Evolutionary conservation across 345 rosid genomes (phyloP).

Genomic region (Erodium maritimum): DNA sequence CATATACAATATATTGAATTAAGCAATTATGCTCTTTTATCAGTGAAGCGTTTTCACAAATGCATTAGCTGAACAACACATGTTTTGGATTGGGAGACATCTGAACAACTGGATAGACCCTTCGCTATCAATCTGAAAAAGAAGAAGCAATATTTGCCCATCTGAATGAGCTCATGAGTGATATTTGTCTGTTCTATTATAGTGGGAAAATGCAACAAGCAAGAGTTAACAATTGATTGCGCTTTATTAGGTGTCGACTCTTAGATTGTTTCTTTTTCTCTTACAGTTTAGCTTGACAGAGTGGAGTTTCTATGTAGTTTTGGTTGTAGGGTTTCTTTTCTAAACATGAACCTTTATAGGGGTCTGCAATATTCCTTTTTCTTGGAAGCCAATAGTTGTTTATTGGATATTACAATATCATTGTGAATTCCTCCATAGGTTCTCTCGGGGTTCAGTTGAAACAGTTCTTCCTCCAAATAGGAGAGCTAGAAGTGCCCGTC

Average conservation of each 20-base stretch:
- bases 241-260: neutral
- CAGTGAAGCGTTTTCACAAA: neutral
- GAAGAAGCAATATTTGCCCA: neutral
- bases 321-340: neutral
- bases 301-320: neutral
- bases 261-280: neutral
- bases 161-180: neutral
- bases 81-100: neutral
- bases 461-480: constrained; percentile 61
- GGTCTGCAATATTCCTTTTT: neutral
- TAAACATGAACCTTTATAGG: neutral
- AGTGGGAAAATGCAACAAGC: neutral
- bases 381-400: neutral
- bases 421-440: constrained; percentile 37
- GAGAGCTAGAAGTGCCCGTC: constrained; percentile 46
- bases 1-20: neutral
- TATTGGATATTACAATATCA: neutral
- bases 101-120: neutral
- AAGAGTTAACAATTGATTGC: neutral
- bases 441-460: constrained; percentile 75
- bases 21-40: neutral
- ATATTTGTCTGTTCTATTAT: neutral
- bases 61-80: neutral
- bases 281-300: neutral
- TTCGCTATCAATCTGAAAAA: neutral